Percentiles rank a stretch among this genome's conserved stretches.
phyloP scores from a whole-genome alignment of 306 rosid genomes.

The Crotalaria pallida region DNA sequence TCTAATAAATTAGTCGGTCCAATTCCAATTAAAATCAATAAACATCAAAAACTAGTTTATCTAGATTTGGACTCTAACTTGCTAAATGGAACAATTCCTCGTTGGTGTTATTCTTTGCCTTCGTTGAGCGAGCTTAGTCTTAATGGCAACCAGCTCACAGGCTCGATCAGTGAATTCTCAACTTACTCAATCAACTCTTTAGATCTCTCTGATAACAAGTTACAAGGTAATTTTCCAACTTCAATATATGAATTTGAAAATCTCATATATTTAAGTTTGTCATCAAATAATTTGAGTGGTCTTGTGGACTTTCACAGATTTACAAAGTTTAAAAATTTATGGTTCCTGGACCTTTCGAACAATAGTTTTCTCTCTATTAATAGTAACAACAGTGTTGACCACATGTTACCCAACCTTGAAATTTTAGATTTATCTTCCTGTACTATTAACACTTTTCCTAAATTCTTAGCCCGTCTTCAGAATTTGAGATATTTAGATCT shows the following conservation, averaged over 20 bases:
- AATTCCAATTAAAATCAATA: neutral
- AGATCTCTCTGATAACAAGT: neutral
- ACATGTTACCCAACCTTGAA: neutral
- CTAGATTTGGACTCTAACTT: rapidly evolving
- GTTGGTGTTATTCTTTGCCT: neutral
- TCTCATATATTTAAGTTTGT: neutral
- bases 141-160: neutral
- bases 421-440: neutral
- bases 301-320: neutral
- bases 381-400: neutral
- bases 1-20: neutral
- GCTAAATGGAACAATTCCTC: constrained; percentile 16
- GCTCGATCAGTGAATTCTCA: neutral
- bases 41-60: rapidly evolving
- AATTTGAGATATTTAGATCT: neutral
- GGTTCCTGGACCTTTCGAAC: neutral
- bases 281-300: constrained; percentile 13
- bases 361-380: neutral
- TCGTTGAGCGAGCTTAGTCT: neutral
- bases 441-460: constrained; percentile 14
- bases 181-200: neutral
- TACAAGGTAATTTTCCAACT: constrained; percentile 17
- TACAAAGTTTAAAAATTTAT: neutral
- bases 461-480: neutral
- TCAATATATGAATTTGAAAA: constrained; percentile 2